Evolutionary conservation across 495 filamentous ascomycete species (phyloP), one percentile per base, ranked within the genome.

Genomic region (Collariella sp.): DNA sequence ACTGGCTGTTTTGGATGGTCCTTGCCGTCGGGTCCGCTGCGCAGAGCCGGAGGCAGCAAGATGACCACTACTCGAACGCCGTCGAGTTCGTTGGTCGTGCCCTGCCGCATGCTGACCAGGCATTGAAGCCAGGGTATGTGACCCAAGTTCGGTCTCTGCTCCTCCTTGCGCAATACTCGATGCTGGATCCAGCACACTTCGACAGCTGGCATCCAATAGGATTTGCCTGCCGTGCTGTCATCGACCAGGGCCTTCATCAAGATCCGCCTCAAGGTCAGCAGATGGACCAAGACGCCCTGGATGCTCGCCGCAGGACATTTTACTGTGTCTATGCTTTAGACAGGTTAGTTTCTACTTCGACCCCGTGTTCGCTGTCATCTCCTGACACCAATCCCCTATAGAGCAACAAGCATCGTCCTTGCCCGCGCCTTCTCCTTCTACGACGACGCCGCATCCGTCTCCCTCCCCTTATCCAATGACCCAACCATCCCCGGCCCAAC

Each of bases 151-250:
- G 95, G 67, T 86, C 89, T 1, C 78, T 95, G 34, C 64, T 95
- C 22, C 76, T 96, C 7, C 80, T 97, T 38, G 89, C 89, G 0
- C 79, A 89, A 55, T 97, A 96, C 68, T 83, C 89, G 5, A 84
- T 91, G 69, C 74, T 94, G 29, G 89, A 96, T 62, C 90, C 91
- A 13, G 77, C 79, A 35, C 89, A 90, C 64, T 94, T 95, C 64
- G 87, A 93, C 52, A 86, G 83, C 61, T 96, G 91, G 89, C 88
- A 89, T 53, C 67, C 96, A 47, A 85, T 95, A 48, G 91, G 90
- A 23, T 87, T 91, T 63, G 88, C 89, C 15, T 86, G 85, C 38
- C 80, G 91, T 46, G 87, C 85, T 19, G 83, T 88, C 62, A 76
- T 95, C 31, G 91, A 97, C 71, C 71, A 95, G 19, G 91, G 91